Conservation (phyloP, 768 basidiomycete genomes). For the Guyanaporus albipodus region DNA sequence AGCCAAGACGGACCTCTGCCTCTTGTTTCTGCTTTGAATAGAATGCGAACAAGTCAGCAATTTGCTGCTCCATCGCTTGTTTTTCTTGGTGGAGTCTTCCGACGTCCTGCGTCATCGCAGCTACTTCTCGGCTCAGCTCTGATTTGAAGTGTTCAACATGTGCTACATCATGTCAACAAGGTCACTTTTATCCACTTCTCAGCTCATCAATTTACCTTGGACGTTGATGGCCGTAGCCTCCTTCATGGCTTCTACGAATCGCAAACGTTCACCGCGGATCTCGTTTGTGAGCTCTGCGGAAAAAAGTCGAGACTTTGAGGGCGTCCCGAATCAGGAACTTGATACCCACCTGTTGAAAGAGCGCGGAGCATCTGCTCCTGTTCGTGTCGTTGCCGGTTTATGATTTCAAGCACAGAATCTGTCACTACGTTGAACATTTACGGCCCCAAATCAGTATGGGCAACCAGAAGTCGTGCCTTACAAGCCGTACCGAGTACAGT, state of each 20-base stretch:
- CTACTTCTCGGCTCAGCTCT: slow-evolving; percentile 69
- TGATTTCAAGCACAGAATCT: slow-evolving; percentile 53
- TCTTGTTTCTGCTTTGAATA: slow-evolving; percentile 62
- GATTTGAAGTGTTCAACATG: slow-evolving; percentile 89
- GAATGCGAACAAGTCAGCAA: slow-evolving; percentile 69
- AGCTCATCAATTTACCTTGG: slow-evolving; percentile 45
- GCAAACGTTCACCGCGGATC: slow-evolving; percentile 78
- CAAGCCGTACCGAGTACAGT: slow-evolving; percentile 34
- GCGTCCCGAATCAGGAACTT: not conserved
- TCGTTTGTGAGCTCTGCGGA: slow-evolving; percentile 70
- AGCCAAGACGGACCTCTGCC: slow-evolving; percentile 21
- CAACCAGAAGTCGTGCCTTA: slow-evolving; percentile 7
- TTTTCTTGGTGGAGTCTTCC: slow-evolving; percentile 61
- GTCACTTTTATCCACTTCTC: not conserved
- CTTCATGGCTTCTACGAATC: slow-evolving; percentile 94
- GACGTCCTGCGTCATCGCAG: slow-evolving; percentile 71
- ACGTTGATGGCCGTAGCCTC: slow-evolving; percentile 88
- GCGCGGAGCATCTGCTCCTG: slow-evolving; percentile 67
- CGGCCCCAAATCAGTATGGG: slow-evolving; percentile 6
- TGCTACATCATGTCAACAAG: slow-evolving; percentile 37
- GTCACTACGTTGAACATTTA: slow-evolving; percentile 39
- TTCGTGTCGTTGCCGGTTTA: slow-evolving; percentile 67
- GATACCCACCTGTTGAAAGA: slow-evolving; percentile 56
- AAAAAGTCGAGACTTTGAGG: not conserved
- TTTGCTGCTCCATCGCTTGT: slow-evolving; percentile 63